Percentiles rank a stretch among this genome's conserved stretches.
Conservation (phyloP, 1,284 basidiomycete species). For the Trichosporon asahii region DNA sequence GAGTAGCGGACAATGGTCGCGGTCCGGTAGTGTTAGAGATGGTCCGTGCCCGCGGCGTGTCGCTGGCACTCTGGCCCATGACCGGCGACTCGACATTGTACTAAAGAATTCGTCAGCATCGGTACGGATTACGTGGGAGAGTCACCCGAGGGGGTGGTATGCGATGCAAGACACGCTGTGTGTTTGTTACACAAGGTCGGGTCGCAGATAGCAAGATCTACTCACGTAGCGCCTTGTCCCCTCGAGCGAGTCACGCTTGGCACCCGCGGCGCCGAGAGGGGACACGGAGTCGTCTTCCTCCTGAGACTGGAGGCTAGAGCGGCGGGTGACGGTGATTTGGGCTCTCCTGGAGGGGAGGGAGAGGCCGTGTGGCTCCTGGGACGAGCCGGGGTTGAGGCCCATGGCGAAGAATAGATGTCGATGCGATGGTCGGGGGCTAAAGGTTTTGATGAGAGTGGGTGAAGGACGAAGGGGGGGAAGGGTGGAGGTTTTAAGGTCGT, state of each 20-base stretch:
- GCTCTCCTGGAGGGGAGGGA: constrained; percentile 22
- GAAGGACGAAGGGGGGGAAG: neutral
- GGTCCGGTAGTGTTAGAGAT: constrained; percentile 18
- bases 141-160: neutral
- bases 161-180: neutral
- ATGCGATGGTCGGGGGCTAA: neutral
- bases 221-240: constrained; percentile 27
- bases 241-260: constrained; percentile 21
- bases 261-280: constrained; percentile 14
- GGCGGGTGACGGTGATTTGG: constrained; percentile 23
- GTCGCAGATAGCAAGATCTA: neutral
- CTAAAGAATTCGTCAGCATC: constrained; percentile 8
- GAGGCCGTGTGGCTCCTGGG: constrained; percentile 18
- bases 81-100: constrained; percentile 12
- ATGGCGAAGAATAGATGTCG: neutral
- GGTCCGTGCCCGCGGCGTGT: constrained; percentile 10
- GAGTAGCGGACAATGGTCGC: constrained; percentile 18
- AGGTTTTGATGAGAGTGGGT: neutral
- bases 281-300: constrained; percentile 23
- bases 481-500: neutral
- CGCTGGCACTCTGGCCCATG: constrained; percentile 14
- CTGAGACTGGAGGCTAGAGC: constrained; percentile 21
- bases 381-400: constrained; percentile 1
- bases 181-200: neutral
- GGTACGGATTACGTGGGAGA: neutral